Evolutionary conservation across 306 rosid genomes (phyloP), one percentile per base, ranked within the genome.

Genomic region (Astragalus membranaceus): DNA sequence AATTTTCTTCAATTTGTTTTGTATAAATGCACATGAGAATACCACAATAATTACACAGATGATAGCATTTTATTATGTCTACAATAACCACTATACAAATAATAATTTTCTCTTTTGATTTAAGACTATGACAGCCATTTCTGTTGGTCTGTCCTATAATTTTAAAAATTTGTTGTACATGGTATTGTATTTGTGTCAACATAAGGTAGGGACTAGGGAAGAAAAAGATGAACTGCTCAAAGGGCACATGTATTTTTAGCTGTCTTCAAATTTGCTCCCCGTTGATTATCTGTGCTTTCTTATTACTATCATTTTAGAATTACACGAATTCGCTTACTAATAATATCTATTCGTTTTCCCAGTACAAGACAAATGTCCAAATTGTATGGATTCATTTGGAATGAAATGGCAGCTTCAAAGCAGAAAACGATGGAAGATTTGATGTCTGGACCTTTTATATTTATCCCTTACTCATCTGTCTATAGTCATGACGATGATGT

Each of bases 321-420:
- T 59, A 13, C 20, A 13, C 10, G 20, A 75, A 44, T 51, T 41
- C 69, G 12, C 75, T 72, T 68, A 68, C 70, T 57, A 5, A 63
- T 14, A 20, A 4, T 64, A 33, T 62, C 41, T 59, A 32, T 81
- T 39, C 60, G 17, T 70, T 79, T 56, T 74, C 16, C 50, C 85
- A 93, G 98, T 79, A 68, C 85, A 53, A 67, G 80, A 13, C 97
- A 93, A 78, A 90, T 93, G 97, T 85, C 91, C 80, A 84, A 78
- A 62, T 81, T 93, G 17, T 93, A 90, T 78, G 36, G 88, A 3
- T 87, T 85, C 79, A 62, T 93, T 71, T 88, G 97, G 96, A 88
- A 80, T 78, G 94, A 90, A 85, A 82, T 84, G 88, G 82, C 86
- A 65, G 15, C 83, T 66, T 84, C 94, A 73, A 87, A 78, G 80